Evolutionary conservation across 257 asterid species (phyloP).

Genomic region (Ophiorrhiza pumila): DNA sequence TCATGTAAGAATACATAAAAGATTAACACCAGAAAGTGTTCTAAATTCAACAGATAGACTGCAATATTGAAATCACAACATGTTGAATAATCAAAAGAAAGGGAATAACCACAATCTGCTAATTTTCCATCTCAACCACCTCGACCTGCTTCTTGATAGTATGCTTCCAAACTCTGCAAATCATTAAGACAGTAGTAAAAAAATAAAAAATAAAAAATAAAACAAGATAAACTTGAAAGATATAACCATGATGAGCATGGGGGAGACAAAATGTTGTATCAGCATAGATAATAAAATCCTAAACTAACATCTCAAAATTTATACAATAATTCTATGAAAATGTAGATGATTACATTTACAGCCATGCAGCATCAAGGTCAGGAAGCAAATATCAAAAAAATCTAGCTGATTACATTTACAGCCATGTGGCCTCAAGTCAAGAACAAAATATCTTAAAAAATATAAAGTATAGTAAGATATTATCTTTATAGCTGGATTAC

Average conservation of each 20-base stretch:
- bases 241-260: neutral
- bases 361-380: neutral
- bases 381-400: neutral
- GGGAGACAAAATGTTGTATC: neutral
- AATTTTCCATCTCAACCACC: constrained; percentile 81
- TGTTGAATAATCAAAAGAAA: constrained; percentile 3
- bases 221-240: neutral
- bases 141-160: constrained; percentile 91
- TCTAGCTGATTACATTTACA: too few relatives aligned
- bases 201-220: constrained; percentile 4
- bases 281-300: neutral
- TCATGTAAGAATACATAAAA: neutral
- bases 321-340: constrained; percentile 4
- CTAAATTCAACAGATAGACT: neutral
- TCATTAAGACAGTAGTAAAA: constrained; percentile 10
- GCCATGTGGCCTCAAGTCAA: too few relatives aligned
- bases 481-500: neutral
- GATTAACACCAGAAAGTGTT: neutral
- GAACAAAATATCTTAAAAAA: too few relatives aligned
- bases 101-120: constrained; percentile 64
- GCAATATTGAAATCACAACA: constrained; percentile 1
- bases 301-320: neutral
- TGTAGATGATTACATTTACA: neutral
- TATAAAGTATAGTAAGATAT: neutral
- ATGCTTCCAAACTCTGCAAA: constrained; percentile 73